phyloP scores from a whole-genome alignment of 257 asterid species.

The Henckelia pumila region DNA sequence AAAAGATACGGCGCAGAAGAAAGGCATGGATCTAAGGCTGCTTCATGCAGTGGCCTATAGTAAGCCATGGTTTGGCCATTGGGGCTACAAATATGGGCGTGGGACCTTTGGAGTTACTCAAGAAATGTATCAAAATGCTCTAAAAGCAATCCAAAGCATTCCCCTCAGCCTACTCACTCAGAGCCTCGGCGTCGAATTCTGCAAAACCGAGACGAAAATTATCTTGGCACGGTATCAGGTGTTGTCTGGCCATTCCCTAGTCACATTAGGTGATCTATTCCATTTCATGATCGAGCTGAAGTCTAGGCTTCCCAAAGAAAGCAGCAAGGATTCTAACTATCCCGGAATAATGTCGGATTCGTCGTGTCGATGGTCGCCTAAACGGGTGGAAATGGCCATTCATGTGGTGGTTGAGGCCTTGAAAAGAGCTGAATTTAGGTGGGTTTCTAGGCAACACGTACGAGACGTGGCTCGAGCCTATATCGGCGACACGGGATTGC shows the following conservation, averaged over 20 bases:
- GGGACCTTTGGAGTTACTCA: constrained; percentile 67
- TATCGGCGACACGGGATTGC: constrained; percentile 88
- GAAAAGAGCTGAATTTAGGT: constrained; percentile 63
- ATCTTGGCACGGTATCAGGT: constrained; percentile 65
- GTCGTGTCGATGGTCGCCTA: constrained; percentile 93
- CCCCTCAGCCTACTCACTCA: constrained; percentile 60
- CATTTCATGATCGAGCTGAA: constrained; percentile 74
- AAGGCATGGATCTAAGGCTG: constrained; percentile 78
- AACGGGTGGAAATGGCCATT: constrained; percentile 91
- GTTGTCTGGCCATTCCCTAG: constrained; percentile 64
- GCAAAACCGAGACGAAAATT: constrained; percentile 42
- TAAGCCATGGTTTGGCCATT: constrained; percentile 83
- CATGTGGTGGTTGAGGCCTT: constrained; percentile 86
- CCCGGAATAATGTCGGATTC: constrained; percentile 68
- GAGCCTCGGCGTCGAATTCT: constrained; percentile 30
- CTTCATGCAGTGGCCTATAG: constrained; percentile 71
- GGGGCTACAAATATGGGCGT: constrained; percentile 72
- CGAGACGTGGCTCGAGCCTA: constrained; percentile 83
- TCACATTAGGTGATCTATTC: constrained; percentile 56
- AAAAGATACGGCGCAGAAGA: constrained; percentile 65
- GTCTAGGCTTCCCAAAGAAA: constrained; percentile 55
- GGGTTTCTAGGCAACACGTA: constrained; percentile 92
- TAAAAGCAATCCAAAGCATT: constrained; percentile 53
- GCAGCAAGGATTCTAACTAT: constrained; percentile 27
- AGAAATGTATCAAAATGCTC: constrained; percentile 56